phyloP scores from a whole-genome alignment of 2,329 filamentous ascomycete genomes.

The Coleophoma crateriformis region DNA sequence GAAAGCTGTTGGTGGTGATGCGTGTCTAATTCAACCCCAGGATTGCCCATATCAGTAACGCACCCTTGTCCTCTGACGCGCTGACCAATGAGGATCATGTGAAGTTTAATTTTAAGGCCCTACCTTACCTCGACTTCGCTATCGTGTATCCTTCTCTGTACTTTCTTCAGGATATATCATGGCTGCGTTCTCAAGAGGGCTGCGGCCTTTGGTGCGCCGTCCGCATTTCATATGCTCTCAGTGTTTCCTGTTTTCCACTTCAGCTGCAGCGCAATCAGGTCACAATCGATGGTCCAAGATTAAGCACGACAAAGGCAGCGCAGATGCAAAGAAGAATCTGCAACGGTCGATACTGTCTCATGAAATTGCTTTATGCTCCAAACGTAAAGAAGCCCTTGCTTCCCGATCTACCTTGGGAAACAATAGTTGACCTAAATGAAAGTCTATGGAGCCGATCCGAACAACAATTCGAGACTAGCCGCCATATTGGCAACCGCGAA shows the following conservation, averaged over 20 bases:
- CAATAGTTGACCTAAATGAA: slow-evolving; percentile 8
- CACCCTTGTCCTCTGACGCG: not conserved
- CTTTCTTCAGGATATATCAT: slow-evolving; percentile 6
- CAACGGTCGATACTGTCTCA: slow-evolving; percentile 64
- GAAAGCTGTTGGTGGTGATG: not conserved
- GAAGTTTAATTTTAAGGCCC: too few species aligned
- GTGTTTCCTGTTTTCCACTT: slow-evolving; percentile 35
- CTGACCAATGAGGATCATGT: not conserved
- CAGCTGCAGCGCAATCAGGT: slow-evolving; percentile 48
- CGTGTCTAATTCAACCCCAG: not conserved
- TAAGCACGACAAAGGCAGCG: slow-evolving; percentile 86
- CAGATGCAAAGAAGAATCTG: slow-evolving; percentile 73
- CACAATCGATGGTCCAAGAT: slow-evolving; percentile 97
- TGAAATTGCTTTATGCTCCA: slow-evolving; percentile 69
- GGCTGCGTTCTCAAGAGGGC: slow-evolving; percentile 21
- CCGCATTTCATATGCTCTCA: slow-evolving; percentile 14
- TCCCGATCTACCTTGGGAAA: slow-evolving; percentile 8
- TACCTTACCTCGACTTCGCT: not conserved
- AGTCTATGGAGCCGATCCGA: slow-evolving; percentile 73
- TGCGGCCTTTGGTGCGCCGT: slow-evolving; percentile 10
- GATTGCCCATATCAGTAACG: not conserved
- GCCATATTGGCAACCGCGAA: slow-evolving; percentile 71
- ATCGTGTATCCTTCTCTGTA: not conserved
- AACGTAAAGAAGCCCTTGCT: slow-evolving; percentile 43
- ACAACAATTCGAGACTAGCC: slow-evolving; percentile 70